Evolutionary conservation across 805 yeast species (phyloP).

Genomic region (Debaryomyces prosopidis): DNA sequence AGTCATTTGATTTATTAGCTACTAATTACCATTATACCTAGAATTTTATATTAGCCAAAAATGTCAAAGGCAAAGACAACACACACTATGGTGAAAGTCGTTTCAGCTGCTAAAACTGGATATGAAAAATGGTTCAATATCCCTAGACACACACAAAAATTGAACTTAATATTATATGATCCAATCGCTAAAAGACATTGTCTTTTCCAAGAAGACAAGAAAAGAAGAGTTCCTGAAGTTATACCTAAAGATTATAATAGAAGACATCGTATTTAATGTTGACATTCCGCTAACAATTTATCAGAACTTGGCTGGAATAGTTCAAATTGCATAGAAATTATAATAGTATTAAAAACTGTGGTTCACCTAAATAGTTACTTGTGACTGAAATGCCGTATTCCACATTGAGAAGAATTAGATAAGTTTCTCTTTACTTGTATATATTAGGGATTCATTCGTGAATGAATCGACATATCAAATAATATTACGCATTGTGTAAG

Average conservation of each 20-base stretch:
- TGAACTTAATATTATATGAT: conserved; percentile 83
- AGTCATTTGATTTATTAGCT: too few species aligned
- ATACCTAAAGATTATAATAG: conserved; percentile 36
- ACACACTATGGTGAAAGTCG: conserved; percentile 77
- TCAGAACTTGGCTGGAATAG: background rate
- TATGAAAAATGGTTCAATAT: conserved; percentile 76
- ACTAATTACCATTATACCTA: too few species aligned
- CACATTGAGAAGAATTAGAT: too few species aligned
- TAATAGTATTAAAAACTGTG: background rate
- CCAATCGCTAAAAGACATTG: conserved; percentile 89
- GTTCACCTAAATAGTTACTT: too few species aligned
- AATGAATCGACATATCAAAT: too few species aligned
- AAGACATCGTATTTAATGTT: conserved; percentile 18
- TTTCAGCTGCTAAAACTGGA: conserved; percentile 91
- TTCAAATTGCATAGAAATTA: background rate
- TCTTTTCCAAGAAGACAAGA: conserved; percentile 82
- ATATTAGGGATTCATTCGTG: too few species aligned
- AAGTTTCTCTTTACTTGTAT: too few species aligned
- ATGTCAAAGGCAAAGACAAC: conserved; percentile 67
- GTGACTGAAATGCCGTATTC: too few species aligned
- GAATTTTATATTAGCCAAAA: background rate
- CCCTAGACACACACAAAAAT: conserved; percentile 77
- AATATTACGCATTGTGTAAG: too few species aligned
- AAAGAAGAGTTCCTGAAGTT: conserved; percentile 69
- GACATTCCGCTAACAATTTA: too few species aligned